These are phyloP conservation scores for Kalmusia sp. DNA, from an alignment of 2,329 filamentous ascomycete genomes.

Conservation along the genomic window DNA sequence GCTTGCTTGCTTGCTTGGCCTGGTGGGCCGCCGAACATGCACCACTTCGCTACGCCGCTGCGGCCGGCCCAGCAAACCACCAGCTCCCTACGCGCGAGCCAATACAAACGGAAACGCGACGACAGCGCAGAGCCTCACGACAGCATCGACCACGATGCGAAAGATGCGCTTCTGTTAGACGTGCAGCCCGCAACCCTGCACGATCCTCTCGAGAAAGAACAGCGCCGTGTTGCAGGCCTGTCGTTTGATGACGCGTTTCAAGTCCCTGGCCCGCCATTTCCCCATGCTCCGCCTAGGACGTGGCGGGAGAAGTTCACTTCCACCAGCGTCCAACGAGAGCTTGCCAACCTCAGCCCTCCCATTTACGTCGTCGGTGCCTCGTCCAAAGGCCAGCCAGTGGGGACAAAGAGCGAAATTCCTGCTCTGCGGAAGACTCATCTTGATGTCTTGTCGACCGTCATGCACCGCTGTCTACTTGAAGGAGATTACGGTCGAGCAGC, in stretches of 20 bases:
- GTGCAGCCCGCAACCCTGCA: constrained; percentile 25
- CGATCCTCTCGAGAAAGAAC: constrained; percentile 30
- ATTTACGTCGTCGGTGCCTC: constrained; percentile 41
- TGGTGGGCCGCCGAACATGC: constrained; percentile 27
- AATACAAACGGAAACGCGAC: constrained; percentile 35
- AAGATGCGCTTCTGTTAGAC: constrained; percentile 11
- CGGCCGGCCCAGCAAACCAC: constrained; percentile 33
- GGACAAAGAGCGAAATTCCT: constrained; percentile 19
- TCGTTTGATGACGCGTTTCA: constrained; percentile 44
- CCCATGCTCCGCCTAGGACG: constrained; percentile 46
- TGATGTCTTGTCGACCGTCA: constrained; percentile 69
- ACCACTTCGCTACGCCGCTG: constrained; percentile 41
- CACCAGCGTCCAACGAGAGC: constrained; percentile 45
- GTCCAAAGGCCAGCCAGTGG: constrained; percentile 18
- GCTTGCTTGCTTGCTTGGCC: not conserved
- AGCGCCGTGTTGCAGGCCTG: constrained; percentile 51
- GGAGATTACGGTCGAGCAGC: constrained; percentile 75
- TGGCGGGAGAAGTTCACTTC: constrained; percentile 22
- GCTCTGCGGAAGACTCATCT: constrained; percentile 64
- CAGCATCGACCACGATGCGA: constrained; percentile 10
- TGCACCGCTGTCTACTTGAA: constrained; percentile 75
- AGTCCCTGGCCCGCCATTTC: constrained; percentile 53
- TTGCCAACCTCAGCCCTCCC: constrained; percentile 51
- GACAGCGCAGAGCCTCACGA: constrained; percentile 22
- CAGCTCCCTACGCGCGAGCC: constrained; percentile 41